Conservation (phyloP, 140 eudicot species). For the Erigeron philadelphicus region DNA sequence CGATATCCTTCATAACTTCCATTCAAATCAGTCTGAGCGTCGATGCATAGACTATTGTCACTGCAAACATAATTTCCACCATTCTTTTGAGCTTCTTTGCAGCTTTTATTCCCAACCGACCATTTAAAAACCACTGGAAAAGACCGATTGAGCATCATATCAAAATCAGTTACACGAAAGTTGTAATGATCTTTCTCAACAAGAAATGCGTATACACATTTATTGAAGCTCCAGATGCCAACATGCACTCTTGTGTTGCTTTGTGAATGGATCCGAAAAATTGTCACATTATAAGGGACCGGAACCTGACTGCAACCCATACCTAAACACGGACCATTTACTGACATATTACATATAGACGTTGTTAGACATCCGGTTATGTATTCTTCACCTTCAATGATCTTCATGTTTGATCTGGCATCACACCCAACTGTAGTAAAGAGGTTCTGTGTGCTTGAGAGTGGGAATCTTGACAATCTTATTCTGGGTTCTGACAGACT, state of each 20-base stretch:
- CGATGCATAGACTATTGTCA: conserved; percentile 25
- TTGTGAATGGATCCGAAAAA: conserved; percentile 25
- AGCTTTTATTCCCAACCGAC: conserved; percentile 22
- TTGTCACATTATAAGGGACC: conserved; percentile 17
- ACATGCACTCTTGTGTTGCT: conserved; percentile 17
- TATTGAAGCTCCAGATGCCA: conserved; percentile 24
- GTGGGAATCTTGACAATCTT: conserved; percentile 16
- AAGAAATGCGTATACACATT: conserved; percentile 28
- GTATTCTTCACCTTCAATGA: background rate
- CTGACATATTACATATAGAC: conserved; percentile 7
- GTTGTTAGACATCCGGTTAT: conserved; percentile 21
- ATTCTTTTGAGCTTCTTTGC: conserved; percentile 29
- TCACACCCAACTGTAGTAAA: conserved; percentile 27
- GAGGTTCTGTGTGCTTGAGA: conserved; percentile 15
- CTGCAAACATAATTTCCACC: conserved; percentile 11
- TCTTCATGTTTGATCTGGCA: conserved; percentile 20
- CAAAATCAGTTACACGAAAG: conserved; percentile 22
- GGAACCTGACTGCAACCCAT: conserved; percentile 41
- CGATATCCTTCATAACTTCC: conserved; percentile 22
- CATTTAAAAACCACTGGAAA: conserved; percentile 29
- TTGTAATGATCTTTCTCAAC: conserved; percentile 28
- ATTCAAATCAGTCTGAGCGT: background rate
- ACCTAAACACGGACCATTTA: conserved; percentile 24
- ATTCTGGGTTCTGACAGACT: background rate
- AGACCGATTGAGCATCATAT: conserved; percentile 23